Evolutionary conservation across 805 yeast genomes (phyloP).

Genomic region (Metschnikowia cerradonensis): DNA sequence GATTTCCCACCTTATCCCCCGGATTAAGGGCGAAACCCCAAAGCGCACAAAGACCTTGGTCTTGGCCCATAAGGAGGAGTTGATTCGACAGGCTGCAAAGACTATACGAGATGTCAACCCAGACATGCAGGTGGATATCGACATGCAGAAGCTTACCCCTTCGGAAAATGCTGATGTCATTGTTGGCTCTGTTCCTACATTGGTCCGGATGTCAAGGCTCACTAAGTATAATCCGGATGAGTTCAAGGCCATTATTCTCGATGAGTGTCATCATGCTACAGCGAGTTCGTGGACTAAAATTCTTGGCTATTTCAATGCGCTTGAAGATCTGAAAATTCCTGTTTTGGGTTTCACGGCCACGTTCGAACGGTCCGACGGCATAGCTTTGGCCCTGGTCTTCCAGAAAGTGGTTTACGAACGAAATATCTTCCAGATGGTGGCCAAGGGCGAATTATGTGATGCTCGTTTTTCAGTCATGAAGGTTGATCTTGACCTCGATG

Average conservation of each 20-base stretch:
- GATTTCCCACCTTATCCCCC: slow-evolving; percentile 54
- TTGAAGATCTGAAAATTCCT: slow-evolving; percentile 41
- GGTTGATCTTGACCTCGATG: slow-evolving; percentile 41
- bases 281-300: slow-evolving; percentile 62
- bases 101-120: slow-evolving; percentile 51
- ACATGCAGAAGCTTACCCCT: slow-evolving; percentile 57
- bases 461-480: slow-evolving; percentile 59
- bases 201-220: slow-evolving; percentile 46
- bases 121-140: slow-evolving; percentile 51
- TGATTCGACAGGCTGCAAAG: slow-evolving; percentile 64
- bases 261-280: slow-evolving; percentile 91
- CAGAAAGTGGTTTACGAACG: slow-evolving; percentile 74
- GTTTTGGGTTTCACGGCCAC: slow-evolving; percentile 90
- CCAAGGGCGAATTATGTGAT: slow-evolving; percentile 65
- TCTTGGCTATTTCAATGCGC: slow-evolving; percentile 55
- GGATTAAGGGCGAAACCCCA: slow-evolving; percentile 26
- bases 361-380: slow-evolving; percentile 68
- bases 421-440: slow-evolving; percentile 60
- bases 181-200: slow-evolving; percentile 73
- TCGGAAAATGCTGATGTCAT: slow-evolving; percentile 53
- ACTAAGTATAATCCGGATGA: slow-evolving; percentile 50
- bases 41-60: slow-evolving; percentile 44
- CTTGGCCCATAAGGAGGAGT: slow-evolving; percentile 77
- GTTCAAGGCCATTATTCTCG: slow-evolving; percentile 74
- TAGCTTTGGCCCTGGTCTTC: slow-evolving; percentile 53